Evolutionary conservation across 2,329 filamentous ascomycete species (phyloP), one percentile per base, ranked within the genome.

Genomic region (Fusarium coffeatum): DNA sequence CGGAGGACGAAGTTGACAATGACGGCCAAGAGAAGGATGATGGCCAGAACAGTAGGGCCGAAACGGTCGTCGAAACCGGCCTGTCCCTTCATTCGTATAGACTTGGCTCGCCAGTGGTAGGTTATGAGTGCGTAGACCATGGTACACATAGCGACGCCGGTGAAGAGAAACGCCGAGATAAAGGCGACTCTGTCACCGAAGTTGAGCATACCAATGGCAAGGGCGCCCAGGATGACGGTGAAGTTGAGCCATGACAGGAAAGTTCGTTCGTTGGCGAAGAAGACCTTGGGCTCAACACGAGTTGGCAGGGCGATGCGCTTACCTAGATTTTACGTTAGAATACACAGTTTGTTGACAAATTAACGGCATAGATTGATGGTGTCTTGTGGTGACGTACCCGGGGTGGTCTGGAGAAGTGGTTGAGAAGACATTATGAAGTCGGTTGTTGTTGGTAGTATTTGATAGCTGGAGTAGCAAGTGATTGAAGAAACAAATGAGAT

Each of bases 161-260:
- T 98, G 84, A 99, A 99, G 55, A 98, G 86, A 55, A 93, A 94
- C 59, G 96, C 94, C 66, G 92, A 95, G 81, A 98, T 97, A 80
- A 96, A 96, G 76, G 95, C 95, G 59, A 97, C 90, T 71, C 90
- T 90, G 82, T 99, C 96, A 79, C 96, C 96, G 76, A 99, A 99
- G 86, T 99, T 99, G 77, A 99, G 90, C 79, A 99, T 94, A 74
- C 96, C 96, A 75, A 99, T 93, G 73, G 96, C 95, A 53, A 99
- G 90, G 70, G 96, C 96, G 78, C 96, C 96, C 67, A 99, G 92
- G 82, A 99, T 95, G 78, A 99, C 94, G 80, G 94, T 97, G 87
- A 98, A 98, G 88, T 99, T 99, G 78, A 99, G 93, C 96, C 96
- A 99, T 82, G 94, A 97, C 78, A 99, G 90, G 81, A 99, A 99